Conservation (phyloP, 23 red algal genomes). For the Cyanidioschyzon merolae region DNA sequence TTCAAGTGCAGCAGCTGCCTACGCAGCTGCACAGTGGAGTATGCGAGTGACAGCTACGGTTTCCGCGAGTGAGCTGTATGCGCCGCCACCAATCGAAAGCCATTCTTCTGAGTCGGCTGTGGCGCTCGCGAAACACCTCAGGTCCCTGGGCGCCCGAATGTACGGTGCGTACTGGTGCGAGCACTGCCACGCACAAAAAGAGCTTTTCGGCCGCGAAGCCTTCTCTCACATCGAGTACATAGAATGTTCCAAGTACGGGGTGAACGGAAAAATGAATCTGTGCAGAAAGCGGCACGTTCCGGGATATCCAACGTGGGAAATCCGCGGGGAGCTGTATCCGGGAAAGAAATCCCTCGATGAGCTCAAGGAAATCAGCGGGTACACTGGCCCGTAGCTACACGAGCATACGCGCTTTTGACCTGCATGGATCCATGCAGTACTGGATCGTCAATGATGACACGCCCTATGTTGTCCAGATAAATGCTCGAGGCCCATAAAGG, state of each 20-base stretch:
- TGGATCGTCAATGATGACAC: no score
- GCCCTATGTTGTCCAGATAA: no score
- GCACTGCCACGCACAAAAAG: slow-evolving; percentile 85
- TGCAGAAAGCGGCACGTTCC: slow-evolving; percentile 81
- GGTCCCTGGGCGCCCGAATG: slow-evolving; percentile 56
- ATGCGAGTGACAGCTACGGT: not conserved
- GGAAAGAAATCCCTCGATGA: slow-evolving; percentile 68
- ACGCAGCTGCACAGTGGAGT: not conserved
- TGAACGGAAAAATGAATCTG: slow-evolving; percentile 48
- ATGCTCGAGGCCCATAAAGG: no score
- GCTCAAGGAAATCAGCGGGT: slow-evolving; percentile 41
- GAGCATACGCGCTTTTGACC: no score
- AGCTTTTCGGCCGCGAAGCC: slow-evolving; percentile 75
- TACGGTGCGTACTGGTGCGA: slow-evolving; percentile 97
- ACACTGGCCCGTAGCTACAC: not conserved
- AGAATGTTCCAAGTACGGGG: slow-evolving; percentile 77
- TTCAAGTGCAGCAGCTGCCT: not conserved
- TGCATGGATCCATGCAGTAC: no score
- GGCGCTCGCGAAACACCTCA: slow-evolving; percentile 50
- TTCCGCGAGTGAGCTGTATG: not conserved
- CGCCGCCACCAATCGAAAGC: not conserved
- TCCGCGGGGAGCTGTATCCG: slow-evolving; percentile 70
- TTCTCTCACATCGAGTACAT: slow-evolving; percentile 66
- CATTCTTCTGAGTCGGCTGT: not conserved
- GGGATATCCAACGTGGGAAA: slow-evolving; percentile 98